Conservation (phyloP, 2,329 filamentous ascomycete species). For the Colletotrichum navitas region DNA sequence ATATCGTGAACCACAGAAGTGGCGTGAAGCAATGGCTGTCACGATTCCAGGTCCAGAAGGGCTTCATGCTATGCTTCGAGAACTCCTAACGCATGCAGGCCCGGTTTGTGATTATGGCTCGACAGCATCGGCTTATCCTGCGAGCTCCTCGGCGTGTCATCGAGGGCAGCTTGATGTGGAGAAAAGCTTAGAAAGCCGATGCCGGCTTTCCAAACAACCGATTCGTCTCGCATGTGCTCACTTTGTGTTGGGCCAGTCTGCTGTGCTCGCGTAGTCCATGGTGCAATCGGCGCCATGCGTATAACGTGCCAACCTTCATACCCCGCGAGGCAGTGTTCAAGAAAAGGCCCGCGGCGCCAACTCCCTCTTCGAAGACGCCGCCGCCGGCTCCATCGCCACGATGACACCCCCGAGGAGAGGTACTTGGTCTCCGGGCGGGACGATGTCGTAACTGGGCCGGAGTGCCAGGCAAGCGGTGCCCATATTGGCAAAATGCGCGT, state of each 20-base stretch:
- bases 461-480: constrained; percentile 38
- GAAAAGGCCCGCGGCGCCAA: constrained; percentile 54
- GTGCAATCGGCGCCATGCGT: constrained; percentile 57
- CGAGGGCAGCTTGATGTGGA: background rate
- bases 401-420: constrained; percentile 51
- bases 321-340: constrained; percentile 57
- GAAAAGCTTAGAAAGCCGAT: background rate
- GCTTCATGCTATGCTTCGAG: background rate
- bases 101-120: background rate
- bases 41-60: background rate
- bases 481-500: constrained; percentile 55
- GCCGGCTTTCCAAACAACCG: background rate
- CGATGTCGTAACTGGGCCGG: constrained; percentile 43
- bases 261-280: constrained; percentile 63
- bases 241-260: constrained; percentile 54
- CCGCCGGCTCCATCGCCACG: constrained; percentile 54
- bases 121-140: background rate
- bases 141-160: background rate
- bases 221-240: background rate
- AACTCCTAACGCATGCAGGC: background rate
- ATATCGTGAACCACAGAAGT: background rate
- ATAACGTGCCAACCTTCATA: constrained; percentile 54
- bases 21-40: background rate
- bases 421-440: constrained; percentile 50
- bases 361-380: constrained; percentile 55